These are phyloP conservation scores for Tolypocladium ovalisporum DNA, from an alignment of 2,329 filamentous ascomycete genomes.

Conservation along the genomic window DNA sequence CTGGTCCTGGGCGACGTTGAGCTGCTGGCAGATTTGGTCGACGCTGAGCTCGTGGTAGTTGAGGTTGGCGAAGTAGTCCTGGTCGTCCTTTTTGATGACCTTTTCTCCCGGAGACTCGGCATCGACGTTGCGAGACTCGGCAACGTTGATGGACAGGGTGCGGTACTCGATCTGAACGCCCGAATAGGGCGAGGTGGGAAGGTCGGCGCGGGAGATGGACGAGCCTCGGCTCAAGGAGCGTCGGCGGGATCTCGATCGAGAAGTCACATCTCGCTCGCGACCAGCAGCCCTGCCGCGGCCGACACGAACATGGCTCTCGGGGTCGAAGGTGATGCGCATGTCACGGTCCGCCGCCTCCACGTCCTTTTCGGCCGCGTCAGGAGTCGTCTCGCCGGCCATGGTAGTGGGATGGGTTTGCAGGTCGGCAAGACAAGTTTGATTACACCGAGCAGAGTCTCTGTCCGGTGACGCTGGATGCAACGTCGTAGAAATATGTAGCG, in stretches of 20 bases:
- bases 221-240: slow-evolving; percentile 11
- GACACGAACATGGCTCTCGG: slow-evolving; percentile 9
- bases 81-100: slow-evolving; percentile 18
- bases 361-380: slow-evolving; percentile 10
- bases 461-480: background rate
- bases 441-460: background rate
- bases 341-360: slow-evolving; percentile 9
- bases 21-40: slow-evolving; percentile 25
- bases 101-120: slow-evolving; percentile 11
- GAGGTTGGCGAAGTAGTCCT: slow-evolving; percentile 32
- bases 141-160: slow-evolving; percentile 28
- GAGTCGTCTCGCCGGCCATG: slow-evolving; percentile 10
- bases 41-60: slow-evolving; percentile 24
- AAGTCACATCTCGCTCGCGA: slow-evolving; percentile 1
- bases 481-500: background rate
- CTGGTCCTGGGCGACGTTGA: slow-evolving; percentile 21
- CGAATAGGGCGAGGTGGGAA: slow-evolving; percentile 18
- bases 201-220: background rate
- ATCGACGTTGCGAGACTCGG: slow-evolving; percentile 22
- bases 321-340: slow-evolving; percentile 13
- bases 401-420: background rate
- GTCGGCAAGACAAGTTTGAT: background rate
- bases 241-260: slow-evolving; percentile 11
- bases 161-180: slow-evolving; percentile 28
- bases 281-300: slow-evolving; percentile 7